Evolutionary conservation across 1,284 basidiomycete species (phyloP).

Genomic region (Cutaneotrichosporon sp.): DNA sequence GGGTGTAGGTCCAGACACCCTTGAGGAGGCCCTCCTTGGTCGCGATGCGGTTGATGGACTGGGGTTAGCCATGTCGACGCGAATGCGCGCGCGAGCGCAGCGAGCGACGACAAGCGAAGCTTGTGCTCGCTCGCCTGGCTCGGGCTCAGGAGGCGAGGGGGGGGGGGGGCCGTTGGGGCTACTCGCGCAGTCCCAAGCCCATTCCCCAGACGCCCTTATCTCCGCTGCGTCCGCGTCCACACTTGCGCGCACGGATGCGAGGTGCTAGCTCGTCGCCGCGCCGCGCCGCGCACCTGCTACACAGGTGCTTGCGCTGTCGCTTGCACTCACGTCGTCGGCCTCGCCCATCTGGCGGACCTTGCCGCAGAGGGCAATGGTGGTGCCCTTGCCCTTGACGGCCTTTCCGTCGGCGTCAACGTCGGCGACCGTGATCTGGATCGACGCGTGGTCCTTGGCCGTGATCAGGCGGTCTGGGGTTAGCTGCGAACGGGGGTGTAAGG

Average conservation of each 20-base stretch:
- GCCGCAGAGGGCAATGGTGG: conserved; percentile 90
- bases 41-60: conserved; percentile 87
- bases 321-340: conserved; percentile 68
- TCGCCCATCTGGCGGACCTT: conserved; percentile 92
- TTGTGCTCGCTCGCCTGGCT: no score
- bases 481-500: no score
- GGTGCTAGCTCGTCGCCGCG: no score
- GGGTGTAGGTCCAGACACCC: conserved; percentile 48
- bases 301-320: background rate
- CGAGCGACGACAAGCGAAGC: no score
- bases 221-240: no score
- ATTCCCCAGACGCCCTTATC: no score
- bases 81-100: no score
- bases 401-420: conserved; percentile 93
- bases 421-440: conserved; percentile 88
- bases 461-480: conserved; percentile 75
- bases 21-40: conserved; percentile 74
- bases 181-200: no score
- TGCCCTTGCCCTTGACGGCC: conserved; percentile 72
- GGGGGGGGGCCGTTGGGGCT: no score
- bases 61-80: background rate
- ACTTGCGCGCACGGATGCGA: background rate
- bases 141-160: no score
- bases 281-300: background rate
- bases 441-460: conserved; percentile 98